Percentiles rank a stretch among this genome's conserved stretches.
These are phyloP conservation scores for Sclerotinia trifoliorum DNA, from an alignment of 2,329 filamentous ascomycete genomes.

Conservation along the genomic window DNA sequence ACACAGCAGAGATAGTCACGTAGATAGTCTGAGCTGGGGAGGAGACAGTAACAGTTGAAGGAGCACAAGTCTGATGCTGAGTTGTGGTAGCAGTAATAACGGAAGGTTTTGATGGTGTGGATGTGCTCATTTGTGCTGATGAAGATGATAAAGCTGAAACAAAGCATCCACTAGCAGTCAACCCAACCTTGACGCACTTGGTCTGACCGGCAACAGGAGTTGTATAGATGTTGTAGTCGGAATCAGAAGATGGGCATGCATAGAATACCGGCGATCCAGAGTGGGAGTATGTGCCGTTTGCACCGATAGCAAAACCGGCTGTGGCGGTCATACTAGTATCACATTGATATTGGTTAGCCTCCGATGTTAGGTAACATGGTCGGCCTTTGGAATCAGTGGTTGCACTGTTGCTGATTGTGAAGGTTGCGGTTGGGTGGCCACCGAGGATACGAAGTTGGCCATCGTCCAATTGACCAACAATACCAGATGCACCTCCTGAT, in stretches of 20 bases:
- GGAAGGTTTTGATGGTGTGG: constrained; percentile 4
- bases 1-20: background rate
- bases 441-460: constrained; percentile 62
- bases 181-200: constrained; percentile 51
- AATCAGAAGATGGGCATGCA: constrained; percentile 56
- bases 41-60: background rate
- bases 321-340: constrained; percentile 52
- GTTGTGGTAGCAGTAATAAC: constrained; percentile 14
- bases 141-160: background rate
- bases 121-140: background rate
- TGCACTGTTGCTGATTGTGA: constrained; percentile 53
- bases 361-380: constrained; percentile 52
- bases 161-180: constrained; percentile 46
- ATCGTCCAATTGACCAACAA: constrained; percentile 58
- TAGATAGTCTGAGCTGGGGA: background rate
- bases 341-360: constrained; percentile 40
- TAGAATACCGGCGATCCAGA: constrained; percentile 53
- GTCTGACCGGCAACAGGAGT: constrained; percentile 43
- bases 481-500: constrained; percentile 50
- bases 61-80: background rate
- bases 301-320: constrained; percentile 54
- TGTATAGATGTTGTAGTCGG: constrained; percentile 56
- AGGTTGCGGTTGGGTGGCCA: constrained; percentile 48
- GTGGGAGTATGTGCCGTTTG: constrained; percentile 51
- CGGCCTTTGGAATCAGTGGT: constrained; percentile 56